phyloP scores from a whole-genome alignment of 768 basidiomycete genomes.

The Russula ochroleuca region DNA sequence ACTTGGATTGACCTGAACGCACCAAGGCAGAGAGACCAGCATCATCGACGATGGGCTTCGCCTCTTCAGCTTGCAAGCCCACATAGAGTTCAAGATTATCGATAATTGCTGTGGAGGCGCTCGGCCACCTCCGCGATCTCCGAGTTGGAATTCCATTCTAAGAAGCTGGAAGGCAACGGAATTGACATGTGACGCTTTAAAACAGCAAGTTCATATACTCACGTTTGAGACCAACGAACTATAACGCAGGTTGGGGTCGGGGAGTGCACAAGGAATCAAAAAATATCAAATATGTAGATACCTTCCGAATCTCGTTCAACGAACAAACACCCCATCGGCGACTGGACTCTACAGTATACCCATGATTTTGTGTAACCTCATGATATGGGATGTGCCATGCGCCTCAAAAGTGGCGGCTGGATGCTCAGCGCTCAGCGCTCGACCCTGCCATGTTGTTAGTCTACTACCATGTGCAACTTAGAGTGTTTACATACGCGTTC shows the following conservation, averaged over 20 bases:
- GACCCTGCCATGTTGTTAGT: slow-evolving; percentile 44
- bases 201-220: slow-evolving; percentile 25
- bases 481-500: slow-evolving; percentile 51
- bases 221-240: slow-evolving; percentile 79
- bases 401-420: slow-evolving; percentile 73
- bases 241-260: background rate
- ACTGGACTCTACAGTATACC: slow-evolving; percentile 74
- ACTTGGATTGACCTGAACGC: slow-evolving; percentile 21
- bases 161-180: slow-evolving; percentile 47
- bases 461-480: background rate
- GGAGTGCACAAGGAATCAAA: background rate
- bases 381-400: slow-evolving; percentile 62
- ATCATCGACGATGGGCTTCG: slow-evolving; percentile 70
- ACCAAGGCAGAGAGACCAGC: slow-evolving; percentile 86
- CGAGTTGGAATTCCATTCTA: slow-evolving; percentile 76
- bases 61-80: slow-evolving; percentile 72
- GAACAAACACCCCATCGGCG: slow-evolving; percentile 79
- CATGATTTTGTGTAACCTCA: slow-evolving; percentile 80
- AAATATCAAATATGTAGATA: slow-evolving; percentile 31
- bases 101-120: slow-evolving; percentile 70
- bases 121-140: slow-evolving; percentile 69
- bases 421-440: too few relatives aligned
- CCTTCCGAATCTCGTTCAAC: slow-evolving; percentile 77
- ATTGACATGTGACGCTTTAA: background rate
- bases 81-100: slow-evolving; percentile 78